Base-by-base conservation (phyloP, 257 asterid species). In the Salvia hispanica region DNA sequence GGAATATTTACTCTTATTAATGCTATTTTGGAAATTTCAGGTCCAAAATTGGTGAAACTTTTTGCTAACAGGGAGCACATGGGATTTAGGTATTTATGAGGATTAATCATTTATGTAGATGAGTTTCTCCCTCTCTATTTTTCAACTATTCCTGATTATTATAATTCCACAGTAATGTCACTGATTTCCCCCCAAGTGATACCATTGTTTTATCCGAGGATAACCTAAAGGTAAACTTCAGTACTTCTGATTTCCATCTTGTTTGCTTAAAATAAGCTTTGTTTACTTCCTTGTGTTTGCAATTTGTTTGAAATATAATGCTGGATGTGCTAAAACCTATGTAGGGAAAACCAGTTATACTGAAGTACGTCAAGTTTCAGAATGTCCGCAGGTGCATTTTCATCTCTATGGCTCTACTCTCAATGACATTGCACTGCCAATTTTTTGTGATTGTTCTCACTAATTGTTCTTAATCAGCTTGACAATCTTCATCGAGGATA, bases 401-500 rank as follows among this genome's bases (percentile, higher is more conserved):
- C 43, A 28, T 63, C 58, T 63, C 40, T 53, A 44, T 53, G 50
- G 42, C 58, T 31, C 12, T 53, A 31, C 33, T 18, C 58, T 62
- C 15, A 37, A 60, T 7, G 4, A 21, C 12, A 52, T 51, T 42
- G 51, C 34, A 58, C 43, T 75, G 66, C 25, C 25, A 21, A 21
- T 21, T 21, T 21, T 21, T 21, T 21, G 11, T 52, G 55, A 40
- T 48, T 62, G 11, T 28, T 62, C 76, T 52, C 58, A 71, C 40
- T 4, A 28, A 42, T 52, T 52, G 45, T 15, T 62, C 16, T 77
- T 73, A 31, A 66, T 18, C 95, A 91, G 99, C 85, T 75, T 94
- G 85, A 85, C 99, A 58, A 79, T 94, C 70, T 94, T 94, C 82
- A 82, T 94, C 3, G 99, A 94, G 85, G 97, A 91, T 77, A 94